phyloP scores from a whole-genome alignment of 257 asterid genomes.

The Scutellaria minor region DNA sequence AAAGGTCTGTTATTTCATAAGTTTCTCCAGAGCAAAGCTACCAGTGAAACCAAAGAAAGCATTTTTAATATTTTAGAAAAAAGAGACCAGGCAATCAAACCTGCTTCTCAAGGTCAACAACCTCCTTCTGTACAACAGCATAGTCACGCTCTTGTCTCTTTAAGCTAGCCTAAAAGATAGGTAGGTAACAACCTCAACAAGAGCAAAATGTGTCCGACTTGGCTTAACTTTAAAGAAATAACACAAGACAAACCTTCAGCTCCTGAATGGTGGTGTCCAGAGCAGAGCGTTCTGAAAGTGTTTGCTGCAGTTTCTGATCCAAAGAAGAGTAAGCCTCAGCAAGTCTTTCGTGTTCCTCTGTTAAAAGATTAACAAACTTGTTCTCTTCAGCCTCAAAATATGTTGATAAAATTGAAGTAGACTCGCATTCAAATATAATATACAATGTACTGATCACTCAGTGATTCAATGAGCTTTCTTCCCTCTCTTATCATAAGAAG shows the following conservation, averaged over 20 bases:
- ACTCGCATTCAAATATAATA: neutral
- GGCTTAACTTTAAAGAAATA: constrained; percentile 11
- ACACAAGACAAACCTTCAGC: constrained; percentile 58
- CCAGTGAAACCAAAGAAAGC: constrained; percentile 3
- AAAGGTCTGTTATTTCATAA: neutral
- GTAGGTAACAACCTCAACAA: constrained; percentile 23
- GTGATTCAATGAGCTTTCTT: constrained; percentile 13
- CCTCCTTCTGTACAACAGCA: constrained; percentile 73
- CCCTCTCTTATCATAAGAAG: constrained; percentile 23
- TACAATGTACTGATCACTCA: neutral
- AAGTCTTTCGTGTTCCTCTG: constrained; percentile 86
- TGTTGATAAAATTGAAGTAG: constrained; percentile 12
- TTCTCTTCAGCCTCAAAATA: constrained; percentile 1
- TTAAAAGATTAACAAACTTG: constrained; percentile 28
- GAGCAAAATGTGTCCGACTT: neutral
- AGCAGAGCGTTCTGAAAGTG: constrained; percentile 64
- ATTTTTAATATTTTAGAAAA: neutral
- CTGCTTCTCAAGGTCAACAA: constrained; percentile 83
- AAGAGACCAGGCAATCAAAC: constrained; percentile 39
- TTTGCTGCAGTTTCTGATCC: constrained; percentile 69
- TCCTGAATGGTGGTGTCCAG: constrained; percentile 67
- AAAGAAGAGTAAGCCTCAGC: constrained; percentile 71
- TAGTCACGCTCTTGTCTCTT: constrained; percentile 81
- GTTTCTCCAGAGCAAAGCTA: constrained; percentile 3
- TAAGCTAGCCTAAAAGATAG: constrained; percentile 64